A percentile compares a stretch with the other conserved stretches of the same genome.
phyloP scores from a whole-genome alignment of 345 rosid genomes.

The Sisymbrium irio region DNA sequence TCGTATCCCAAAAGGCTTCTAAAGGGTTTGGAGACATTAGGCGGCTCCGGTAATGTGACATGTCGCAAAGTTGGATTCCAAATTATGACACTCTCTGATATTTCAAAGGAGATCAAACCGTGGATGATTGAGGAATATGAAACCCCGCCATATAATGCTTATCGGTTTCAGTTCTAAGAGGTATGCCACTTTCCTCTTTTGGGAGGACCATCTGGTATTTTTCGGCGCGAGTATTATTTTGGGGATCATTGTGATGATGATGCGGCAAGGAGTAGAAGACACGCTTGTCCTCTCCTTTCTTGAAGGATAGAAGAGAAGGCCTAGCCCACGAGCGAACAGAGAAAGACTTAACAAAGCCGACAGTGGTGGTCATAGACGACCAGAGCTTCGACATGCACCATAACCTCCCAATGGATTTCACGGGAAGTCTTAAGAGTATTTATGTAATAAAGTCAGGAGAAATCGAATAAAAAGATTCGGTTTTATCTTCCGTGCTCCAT shows the following conservation, averaged over 20 bases:
- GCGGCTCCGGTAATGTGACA: not conserved
- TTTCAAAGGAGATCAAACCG: not conserved
- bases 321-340: not conserved
- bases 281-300: not conserved
- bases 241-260: not conserved
- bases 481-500: not conserved
- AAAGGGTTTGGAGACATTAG: not conserved
- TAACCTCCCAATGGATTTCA: not conserved
- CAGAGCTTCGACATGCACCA: not conserved
- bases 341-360: not conserved
- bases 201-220: not conserved
- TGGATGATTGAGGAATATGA: not conserved
- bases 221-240: not conserved
- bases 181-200: not conserved
- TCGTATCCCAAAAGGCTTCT: not conserved
- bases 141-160: not conserved
- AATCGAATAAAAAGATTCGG: constrained; percentile 35
- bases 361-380: not conserved
- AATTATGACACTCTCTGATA: not conserved
- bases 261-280: constrained; percentile 1
- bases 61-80: not conserved
- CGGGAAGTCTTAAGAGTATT: not conserved
- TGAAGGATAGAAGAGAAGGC: not conserved
- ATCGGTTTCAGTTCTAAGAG: not conserved
- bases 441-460: not conserved